These are phyloP conservation scores for Inosperma sp. DNA, from an alignment of 768 basidiomycete species.

Conservation along the genomic window DNA sequence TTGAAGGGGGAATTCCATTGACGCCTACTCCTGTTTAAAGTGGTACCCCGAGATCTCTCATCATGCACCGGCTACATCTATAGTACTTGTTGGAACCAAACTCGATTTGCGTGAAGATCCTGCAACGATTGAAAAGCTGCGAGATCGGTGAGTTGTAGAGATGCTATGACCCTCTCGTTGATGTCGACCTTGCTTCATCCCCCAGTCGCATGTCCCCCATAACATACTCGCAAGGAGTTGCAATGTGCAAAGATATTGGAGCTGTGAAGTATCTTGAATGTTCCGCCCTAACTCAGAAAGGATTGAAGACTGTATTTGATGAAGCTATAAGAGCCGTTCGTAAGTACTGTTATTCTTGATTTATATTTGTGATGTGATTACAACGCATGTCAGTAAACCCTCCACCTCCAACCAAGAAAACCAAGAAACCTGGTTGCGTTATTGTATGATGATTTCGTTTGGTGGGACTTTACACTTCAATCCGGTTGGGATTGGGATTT, in stretches of 20 bases:
- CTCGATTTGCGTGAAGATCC: conserved; percentile 96
- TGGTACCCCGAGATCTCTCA: conserved; percentile 98
- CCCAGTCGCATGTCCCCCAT: conserved; percentile 90
- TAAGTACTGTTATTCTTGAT: conserved; percentile 43
- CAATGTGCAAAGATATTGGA: conserved; percentile 89
- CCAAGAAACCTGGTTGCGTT: conserved; percentile 54
- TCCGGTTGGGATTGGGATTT: conserved; percentile 22
- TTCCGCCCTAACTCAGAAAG: conserved; percentile 96
- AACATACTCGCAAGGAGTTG: conserved; percentile 83
- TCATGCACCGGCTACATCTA: conserved; percentile 91
- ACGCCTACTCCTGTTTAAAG: conserved; percentile 36
- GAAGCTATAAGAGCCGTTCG: conserved; percentile 96
- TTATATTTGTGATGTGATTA: background rate
- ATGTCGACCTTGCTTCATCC: background rate
- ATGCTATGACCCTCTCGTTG: background rate
- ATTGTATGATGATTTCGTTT: conserved; percentile 51
- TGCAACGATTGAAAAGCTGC: conserved; percentile 85
- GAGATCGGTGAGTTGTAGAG: conserved; percentile 62
- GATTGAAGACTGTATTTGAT: conserved; percentile 97
- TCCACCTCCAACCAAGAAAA: conserved; percentile 55
- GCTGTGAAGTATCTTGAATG: conserved; percentile 97
- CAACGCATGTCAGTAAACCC: conserved; percentile 59
- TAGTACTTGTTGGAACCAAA: conserved; percentile 95
- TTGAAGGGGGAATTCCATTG: conserved; percentile 3
- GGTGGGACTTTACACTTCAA: conserved; percentile 11